Base-by-base conservation (phyloP, 2,329 filamentous ascomycete genomes). In the Alternaria solani region DNA sequence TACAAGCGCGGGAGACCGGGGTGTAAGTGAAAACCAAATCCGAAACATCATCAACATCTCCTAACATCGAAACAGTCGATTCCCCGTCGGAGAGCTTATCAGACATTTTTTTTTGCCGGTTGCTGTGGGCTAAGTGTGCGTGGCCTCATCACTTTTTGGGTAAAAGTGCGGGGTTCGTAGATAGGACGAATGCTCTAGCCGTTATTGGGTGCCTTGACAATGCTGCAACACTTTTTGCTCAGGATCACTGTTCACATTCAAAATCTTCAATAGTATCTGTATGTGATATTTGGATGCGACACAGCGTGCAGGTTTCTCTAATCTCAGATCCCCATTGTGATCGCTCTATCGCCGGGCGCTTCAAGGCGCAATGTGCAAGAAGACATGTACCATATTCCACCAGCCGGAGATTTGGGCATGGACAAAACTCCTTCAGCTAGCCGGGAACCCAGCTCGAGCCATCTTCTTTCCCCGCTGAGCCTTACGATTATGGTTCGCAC, bases 401-500 rank as follows among this genome's bases (percentile, higher is more conserved):
- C 8, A 16, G 3, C 23, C 18, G 7, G 5, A 16, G 9, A 12
- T 4, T 7, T 3, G 32, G n/a, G 32, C 23, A 25, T n/a, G 9
- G 12, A 38, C 14, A 1, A 36, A n/a, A 25, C 7, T 36, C 18
- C 7, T 20, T 49, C 46, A 59, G 8, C 57, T 59, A 34, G 80
- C 81, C 11, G 81, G 57, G 62, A 84, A 81, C 2, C 86, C 86
- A 52, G 82, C 86, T 62, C 86, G 81, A 3, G 86, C 86, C 81
- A 89, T 86, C 77, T 89, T 89, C 74, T 80, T 86, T 46, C 86
- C 87, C 59, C 86, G 79, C 69, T 87, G 85, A 73, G 96, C 91
- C 51, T 93, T 86, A 26, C 94, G 87, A 77, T 93, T 95, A 75
- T 97, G 93, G 74, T 97, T 97, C 32, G 92, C 93, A 62, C 90